These are phyloP conservation scores for Plasmodium malariae DNA, from an alignment of 169 alveolate genomes.

Conservation along the genomic window DNA sequence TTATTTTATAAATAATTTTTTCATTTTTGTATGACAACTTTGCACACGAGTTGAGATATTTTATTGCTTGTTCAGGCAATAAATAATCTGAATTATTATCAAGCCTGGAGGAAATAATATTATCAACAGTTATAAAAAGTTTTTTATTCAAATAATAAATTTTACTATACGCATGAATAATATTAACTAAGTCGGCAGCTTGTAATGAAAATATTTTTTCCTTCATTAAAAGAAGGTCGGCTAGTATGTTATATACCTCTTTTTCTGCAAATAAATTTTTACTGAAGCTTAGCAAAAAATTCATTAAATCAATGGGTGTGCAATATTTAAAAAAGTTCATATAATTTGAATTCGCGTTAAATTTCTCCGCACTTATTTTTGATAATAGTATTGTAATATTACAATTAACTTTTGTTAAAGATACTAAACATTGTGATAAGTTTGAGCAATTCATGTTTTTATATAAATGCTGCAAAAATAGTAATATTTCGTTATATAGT, in stretches of 20 bases:
- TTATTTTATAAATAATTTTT: slow-evolving; percentile 46
- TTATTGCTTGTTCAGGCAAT: slow-evolving; percentile 46
- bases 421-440: slow-evolving; percentile 52
- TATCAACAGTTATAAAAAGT: slow-evolving; percentile 39
- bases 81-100: slow-evolving; percentile 41
- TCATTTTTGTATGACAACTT: slow-evolving; percentile 55
- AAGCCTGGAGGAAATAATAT: slow-evolving; percentile 18
- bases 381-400: slow-evolving; percentile 48
- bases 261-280: slow-evolving; percentile 42
- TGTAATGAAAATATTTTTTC: slow-evolving; percentile 30
- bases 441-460: slow-evolving; percentile 38
- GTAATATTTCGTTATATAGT: slow-evolving; percentile 55
- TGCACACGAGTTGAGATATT: slow-evolving; percentile 59
- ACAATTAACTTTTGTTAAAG: slow-evolving; percentile 42
- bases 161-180: slow-evolving; percentile 71
- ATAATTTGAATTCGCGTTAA: slow-evolving; percentile 13
- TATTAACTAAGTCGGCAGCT: slow-evolving; percentile 46
- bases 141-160: slow-evolving; percentile 49
- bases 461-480: slow-evolving; percentile 49
- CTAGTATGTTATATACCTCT: slow-evolving; percentile 37
- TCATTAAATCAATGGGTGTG: slow-evolving; percentile 44
- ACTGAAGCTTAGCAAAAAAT: slow-evolving; percentile 36
- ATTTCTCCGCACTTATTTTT: slow-evolving; percentile 19
- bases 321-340: slow-evolving; percentile 11
- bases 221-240: slow-evolving; percentile 6